A percentile compares a stretch with the other conserved stretches of the same genome.
These are phyloP conservation scores for Mercurialis annua DNA, from an alignment of 345 rosid species.

Conservation along the genomic window DNA sequence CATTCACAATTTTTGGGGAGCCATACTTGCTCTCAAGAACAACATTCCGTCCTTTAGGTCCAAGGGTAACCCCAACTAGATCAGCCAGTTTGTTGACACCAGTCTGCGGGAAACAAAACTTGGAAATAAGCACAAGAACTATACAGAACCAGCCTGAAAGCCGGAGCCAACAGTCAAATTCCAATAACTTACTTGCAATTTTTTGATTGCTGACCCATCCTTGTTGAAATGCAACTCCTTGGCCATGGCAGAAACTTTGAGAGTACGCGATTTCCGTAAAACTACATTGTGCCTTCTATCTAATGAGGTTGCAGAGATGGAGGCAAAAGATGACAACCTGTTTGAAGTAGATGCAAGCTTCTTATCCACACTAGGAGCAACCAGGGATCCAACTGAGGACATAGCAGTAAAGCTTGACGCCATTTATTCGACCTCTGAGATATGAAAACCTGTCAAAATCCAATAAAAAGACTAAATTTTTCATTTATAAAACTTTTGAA, in stretches of 20 bases:
- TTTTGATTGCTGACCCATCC: slow-evolving; percentile 87
- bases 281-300: slow-evolving; percentile 48
- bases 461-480: background rate
- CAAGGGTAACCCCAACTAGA: slow-evolving; percentile 94
- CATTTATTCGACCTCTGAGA: slow-evolving; percentile 34
- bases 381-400: slow-evolving; percentile 66
- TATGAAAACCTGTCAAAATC: background rate
- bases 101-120: slow-evolving; percentile 39
- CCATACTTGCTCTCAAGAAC: slow-evolving; percentile 99
- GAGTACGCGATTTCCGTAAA: slow-evolving; percentile 42
- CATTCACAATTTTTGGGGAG: slow-evolving; percentile 94
- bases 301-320: slow-evolving; percentile 57
- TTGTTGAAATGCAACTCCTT: slow-evolving; percentile 93
- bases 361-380: slow-evolving; percentile 66
- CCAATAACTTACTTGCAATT: slow-evolving; percentile 64
- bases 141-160: background rate
- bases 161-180: background rate
- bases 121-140: background rate
- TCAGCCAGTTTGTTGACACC: slow-evolving; percentile 99
- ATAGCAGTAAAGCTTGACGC: slow-evolving; percentile 70
- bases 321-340: slow-evolving; percentile 66
- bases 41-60: slow-evolving; percentile 94
- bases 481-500: background rate
- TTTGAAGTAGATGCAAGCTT: slow-evolving; percentile 47
- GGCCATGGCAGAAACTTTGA: slow-evolving; percentile 66